Evolutionary conservation across 306 rosid genomes (phyloP).

Genomic region (Dryas drummondii): DNA sequence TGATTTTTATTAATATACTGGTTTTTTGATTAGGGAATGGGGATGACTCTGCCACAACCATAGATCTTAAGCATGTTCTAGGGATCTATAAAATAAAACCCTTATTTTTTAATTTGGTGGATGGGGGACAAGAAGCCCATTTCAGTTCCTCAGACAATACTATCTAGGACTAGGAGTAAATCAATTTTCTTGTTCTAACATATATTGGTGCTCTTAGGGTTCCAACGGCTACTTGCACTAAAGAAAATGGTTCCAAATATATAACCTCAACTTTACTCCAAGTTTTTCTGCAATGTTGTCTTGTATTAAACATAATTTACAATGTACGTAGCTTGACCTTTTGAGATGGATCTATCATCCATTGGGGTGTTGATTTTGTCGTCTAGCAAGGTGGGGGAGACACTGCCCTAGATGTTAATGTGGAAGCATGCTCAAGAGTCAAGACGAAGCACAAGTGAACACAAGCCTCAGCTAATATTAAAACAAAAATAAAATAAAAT

Average conservation of each 20-base stretch:
- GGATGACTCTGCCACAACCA: conserved; percentile 38
- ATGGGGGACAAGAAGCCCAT: conserved; percentile 24
- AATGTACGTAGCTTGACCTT: conserved; percentile 20
- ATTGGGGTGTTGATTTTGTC: conserved; percentile 52
- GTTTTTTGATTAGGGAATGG: conserved; percentile 10
- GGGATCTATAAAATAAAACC: conserved; percentile 30
- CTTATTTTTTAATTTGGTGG: background rate
- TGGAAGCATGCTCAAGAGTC: conserved; percentile 45
- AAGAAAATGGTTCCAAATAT: conserved; percentile 14
- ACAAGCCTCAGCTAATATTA: conserved; percentile 12
- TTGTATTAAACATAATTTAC: background rate
- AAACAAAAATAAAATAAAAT: background rate
- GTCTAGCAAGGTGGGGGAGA: conserved; percentile 40
- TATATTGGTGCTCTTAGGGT: conserved; percentile 11
- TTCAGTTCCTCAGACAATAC: conserved; percentile 16
- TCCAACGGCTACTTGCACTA: conserved; percentile 14
- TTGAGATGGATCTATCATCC: conserved; percentile 29
- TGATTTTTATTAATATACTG: background rate
- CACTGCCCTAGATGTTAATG: conserved; percentile 45
- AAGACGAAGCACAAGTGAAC: conserved; percentile 39
- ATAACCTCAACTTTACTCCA: conserved; percentile 12
- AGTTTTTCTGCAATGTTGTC: conserved; percentile 22
- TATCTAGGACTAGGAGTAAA: conserved; percentile 10
- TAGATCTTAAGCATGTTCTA: conserved; percentile 43
- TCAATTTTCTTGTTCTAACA: background rate